A percentile compares a stretch with the other conserved stretches of the same genome.
Evolutionary conservation across 1,284 basidiomycete species (phyloP).

Genomic region (Calocybe gambosa): DNA sequence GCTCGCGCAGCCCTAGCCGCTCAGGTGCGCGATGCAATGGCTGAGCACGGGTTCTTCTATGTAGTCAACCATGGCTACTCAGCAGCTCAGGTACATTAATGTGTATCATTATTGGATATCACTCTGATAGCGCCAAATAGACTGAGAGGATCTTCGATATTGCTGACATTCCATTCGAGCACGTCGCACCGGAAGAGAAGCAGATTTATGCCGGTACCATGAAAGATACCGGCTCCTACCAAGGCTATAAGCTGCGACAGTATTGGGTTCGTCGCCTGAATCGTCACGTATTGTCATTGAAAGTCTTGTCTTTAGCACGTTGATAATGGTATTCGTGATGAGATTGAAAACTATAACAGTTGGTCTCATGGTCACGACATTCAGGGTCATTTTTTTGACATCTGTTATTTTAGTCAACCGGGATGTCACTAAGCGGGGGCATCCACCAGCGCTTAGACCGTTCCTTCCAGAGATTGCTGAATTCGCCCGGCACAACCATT

Average conservation of each 20-base stretch:
- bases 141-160: constrained; percentile 57
- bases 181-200: constrained; percentile 54
- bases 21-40: constrained; percentile 52
- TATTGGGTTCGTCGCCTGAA: constrained; percentile 39
- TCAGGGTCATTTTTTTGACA: background rate
- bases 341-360: constrained; percentile 56
- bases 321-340: constrained; percentile 49
- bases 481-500: constrained; percentile 47
- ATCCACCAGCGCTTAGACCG: constrained; percentile 46
- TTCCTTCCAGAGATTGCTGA: constrained; percentile 53
- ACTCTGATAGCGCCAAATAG: constrained; percentile 21
- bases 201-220: constrained; percentile 40
- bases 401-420: constrained; percentile 34
- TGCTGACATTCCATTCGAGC: constrained; percentile 52
- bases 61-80: constrained; percentile 53
- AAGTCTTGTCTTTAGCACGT: constrained; percentile 31
- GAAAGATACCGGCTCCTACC: constrained; percentile 45
- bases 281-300: background rate
- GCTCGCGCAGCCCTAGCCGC: constrained; percentile 40
- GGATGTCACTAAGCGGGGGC: constrained; percentile 35
- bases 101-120: background rate
- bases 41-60: constrained; percentile 58
- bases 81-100: constrained; percentile 32
- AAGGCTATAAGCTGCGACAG: constrained; percentile 53
- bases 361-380: constrained; percentile 11